Evolutionary conservation across 257 asterid genomes (phyloP), one percentile per base, ranked within the genome.

Genomic region (Lavandula angustifolia): DNA sequence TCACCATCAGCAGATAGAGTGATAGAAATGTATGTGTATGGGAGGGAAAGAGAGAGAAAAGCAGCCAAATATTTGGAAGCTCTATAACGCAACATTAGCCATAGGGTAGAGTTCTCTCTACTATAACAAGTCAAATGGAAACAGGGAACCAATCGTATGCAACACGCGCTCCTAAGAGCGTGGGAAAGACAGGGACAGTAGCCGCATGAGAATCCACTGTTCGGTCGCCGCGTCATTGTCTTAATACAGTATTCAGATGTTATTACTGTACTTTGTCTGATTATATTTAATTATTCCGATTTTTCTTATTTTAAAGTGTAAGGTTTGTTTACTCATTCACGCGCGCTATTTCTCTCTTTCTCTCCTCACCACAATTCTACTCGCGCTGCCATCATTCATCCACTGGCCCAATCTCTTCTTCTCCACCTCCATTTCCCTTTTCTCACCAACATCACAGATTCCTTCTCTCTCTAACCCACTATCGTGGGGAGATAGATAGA

Each of bases 221-320:
- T 54, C 0, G 56, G 79, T 72, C 79, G 81, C 84, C 79, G 70
- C 76, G 68, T 75, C 78, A 72, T 60, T 72, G 52, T 68, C 60
- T 14, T 16, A 33, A 54, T 41, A 60, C 49, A 34, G 53, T 49
- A 46, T 7, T 11, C 4, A 32, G 14, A 27, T 17, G 40, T 13
- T 9, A 17, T 58, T 32, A 68, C 62, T 57, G 69, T 57, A 57
- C 40, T 76, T 50, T 38, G 63, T 62, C 69, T 14, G 67, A 51
- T 54, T 58, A 50, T 32, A 37, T n/a, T 50, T 1, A 54, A 12
- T 3, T 18, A 53, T 6, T 33, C 67, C 14, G 41, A 46, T 44
- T 38, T 12, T 46, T 34, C 38, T 17, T 51, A 14, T 62, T 67
- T 67, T 47, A 67, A 67, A 9, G 17, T 16, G 35, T 55, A 44